A percentile compares a stretch with the other conserved stretches of the same genome.
Evolutionary conservation across 768 basidiomycete species (phyloP).

Genomic region (Tulasnella sp.): DNA sequence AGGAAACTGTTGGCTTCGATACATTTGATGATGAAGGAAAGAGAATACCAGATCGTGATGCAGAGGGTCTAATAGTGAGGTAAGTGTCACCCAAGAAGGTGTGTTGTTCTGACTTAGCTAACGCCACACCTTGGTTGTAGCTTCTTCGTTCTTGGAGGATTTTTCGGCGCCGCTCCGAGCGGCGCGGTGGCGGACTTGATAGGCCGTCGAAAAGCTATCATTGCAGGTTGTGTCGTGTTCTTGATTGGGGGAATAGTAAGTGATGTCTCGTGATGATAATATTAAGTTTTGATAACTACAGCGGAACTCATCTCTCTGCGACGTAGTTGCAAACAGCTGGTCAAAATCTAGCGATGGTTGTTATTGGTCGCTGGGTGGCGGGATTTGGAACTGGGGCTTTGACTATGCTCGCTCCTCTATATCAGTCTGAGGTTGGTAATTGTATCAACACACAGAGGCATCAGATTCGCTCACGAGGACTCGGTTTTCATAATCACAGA

Average conservation of each 20-base stretch:
- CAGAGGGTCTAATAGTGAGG: background rate
- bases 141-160: conserved; percentile 9
- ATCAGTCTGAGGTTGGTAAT: conserved; percentile 22
- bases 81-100: no score
- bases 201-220: conserved; percentile 7
- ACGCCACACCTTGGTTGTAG: conserved; percentile 4
- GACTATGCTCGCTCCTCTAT: conserved; percentile 18
- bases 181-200: conserved; percentile 4
- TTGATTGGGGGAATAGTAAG: conserved; percentile 4
- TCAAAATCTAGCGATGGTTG: conserved; percentile 1
- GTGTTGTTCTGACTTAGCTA: background rate
- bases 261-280: no score
- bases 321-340: conserved; percentile 10
- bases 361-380: conserved; percentile 15
- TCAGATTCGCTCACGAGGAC: no score
- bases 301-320: no score
- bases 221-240: conserved; percentile 9
- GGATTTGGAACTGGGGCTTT: conserved; percentile 10
- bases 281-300: no score
- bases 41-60: background rate
- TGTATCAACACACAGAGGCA: no score
- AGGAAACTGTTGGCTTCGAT: background rate
- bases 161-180: conserved; percentile 7
- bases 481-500: no score
- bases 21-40: background rate